Percentiles rank a stretch among this genome's conserved stretches.
phyloP scores from a whole-genome alignment of 164 flowering plant genomes.

The Echeveria elegans region DNA sequence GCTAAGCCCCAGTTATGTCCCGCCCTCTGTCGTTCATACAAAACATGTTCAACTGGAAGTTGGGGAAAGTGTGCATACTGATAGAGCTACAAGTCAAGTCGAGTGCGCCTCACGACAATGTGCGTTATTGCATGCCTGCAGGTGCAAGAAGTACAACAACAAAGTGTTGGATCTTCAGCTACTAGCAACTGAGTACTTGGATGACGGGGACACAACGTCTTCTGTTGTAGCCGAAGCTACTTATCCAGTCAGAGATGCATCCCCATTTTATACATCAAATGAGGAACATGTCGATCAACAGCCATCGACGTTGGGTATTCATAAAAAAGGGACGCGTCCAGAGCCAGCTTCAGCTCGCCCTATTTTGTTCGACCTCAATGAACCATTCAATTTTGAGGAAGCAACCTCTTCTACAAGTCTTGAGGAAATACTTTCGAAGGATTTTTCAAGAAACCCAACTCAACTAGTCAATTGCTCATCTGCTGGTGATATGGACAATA shows the following conservation, averaged over 20 bases:
- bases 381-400: conserved; percentile 14
- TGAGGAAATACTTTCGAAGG: neutral
- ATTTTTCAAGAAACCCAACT: conserved; percentile 9
- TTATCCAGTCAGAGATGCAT: conserved; percentile 2
- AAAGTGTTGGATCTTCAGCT: conserved; percentile 35
- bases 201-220: conserved; percentile 17
- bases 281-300: neutral
- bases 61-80: conserved; percentile 3
- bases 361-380: conserved; percentile 20
- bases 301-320: neutral
- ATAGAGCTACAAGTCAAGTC: neutral
- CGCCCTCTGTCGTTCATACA: neutral
- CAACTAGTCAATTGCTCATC: neutral
- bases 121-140: conserved; percentile 12
- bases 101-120: neutral
- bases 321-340: neutral
- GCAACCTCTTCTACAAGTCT: neutral
- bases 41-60: neutral
- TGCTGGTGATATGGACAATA: neutral
- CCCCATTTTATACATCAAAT: conserved; percentile 1
- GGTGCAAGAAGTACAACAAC: conserved; percentile 14
- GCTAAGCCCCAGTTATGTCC: neutral
- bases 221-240: neutral
- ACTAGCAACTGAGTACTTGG: conserved; percentile 26
- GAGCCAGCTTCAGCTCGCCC: neutral